Base-by-base conservation (phyloP, 1,284 basidiomycete genomes). In the Puccinia coronata region DNA sequence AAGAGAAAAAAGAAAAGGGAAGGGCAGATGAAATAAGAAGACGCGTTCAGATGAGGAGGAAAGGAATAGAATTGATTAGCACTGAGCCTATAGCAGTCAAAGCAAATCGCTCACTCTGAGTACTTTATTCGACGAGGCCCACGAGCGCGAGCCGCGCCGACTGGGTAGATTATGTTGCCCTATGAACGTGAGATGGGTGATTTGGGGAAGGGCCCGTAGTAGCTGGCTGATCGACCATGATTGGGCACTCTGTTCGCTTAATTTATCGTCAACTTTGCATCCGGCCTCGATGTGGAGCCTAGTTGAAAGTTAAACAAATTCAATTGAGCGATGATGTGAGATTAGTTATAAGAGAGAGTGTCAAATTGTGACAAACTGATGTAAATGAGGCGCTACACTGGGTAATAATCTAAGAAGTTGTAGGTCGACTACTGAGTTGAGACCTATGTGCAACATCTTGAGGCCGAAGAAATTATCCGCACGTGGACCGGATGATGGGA, bases 221-320 rank as follows among this genome's bases (percentile, higher is more conserved):
- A 80, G 69, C 34, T 72, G 28, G 20, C 4, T 49, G n/a, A 80
- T 28, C 3, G 67, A 72, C 79, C 79, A 80, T 25, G 39, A 25
- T n/a, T 72, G 51, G 6, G 14, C 36, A 11, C n/a, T 53, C 5
- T 59, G 36, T 14, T 47, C 36, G 16, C 41, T 63, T 8, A 53
- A n/a, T 59, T 71, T 70, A 34, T 72, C 79, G 53, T 61, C 69
- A 31, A 80, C 20, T 25, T 63, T 55, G 34, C 79, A 80, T 4
- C 70, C 79, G 18, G 79, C 79, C 51, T 80, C 79, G 23, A 80
- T 49, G 36, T 80, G 79, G 41, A 80, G 63, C 70, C 79, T 80
- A 34, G n/a, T 39, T 23, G 12, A 23, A 34, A 8, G 3, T 39
- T 5, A 63, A 11, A 34, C 2, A 63, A 1, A 23, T 12, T 0